These are phyloP conservation scores for Trichophyton equinum DNA, from an alignment of 2,329 filamentous ascomycete species.

Conservation along the genomic window DNA sequence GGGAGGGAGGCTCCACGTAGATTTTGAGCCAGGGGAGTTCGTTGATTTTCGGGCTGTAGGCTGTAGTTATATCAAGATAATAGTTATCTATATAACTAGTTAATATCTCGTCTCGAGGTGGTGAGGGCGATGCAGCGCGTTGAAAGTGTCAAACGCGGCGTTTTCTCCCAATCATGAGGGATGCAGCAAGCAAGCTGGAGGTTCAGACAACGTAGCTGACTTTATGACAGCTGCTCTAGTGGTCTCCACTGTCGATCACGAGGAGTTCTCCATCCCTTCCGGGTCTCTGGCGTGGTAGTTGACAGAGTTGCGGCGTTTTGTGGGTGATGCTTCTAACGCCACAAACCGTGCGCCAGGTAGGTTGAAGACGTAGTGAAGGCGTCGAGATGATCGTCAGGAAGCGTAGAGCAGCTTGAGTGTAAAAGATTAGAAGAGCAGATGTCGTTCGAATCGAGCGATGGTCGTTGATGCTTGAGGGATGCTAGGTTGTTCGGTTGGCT, in stretches of 20 bases:
- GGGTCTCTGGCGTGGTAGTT: background rate
- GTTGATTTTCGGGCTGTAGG: background rate
- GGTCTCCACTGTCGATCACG: background rate
- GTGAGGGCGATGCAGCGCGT: background rate
- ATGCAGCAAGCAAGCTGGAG: background rate
- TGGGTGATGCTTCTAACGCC: background rate
- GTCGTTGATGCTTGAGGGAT: too few relatives aligned
- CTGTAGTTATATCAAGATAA: background rate
- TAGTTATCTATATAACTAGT: background rate
- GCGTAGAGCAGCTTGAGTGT: background rate
- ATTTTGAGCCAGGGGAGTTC: background rate
- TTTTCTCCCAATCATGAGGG: background rate
- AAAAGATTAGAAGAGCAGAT: background rate
- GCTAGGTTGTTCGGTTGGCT: too few relatives aligned
- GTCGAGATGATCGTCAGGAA: background rate
- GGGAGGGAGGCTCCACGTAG: constrained; percentile 17
- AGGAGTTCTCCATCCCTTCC: background rate
- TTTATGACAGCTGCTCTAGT: background rate
- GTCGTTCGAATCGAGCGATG: background rate
- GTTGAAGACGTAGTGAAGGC: background rate
- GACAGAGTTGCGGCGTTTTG: background rate
- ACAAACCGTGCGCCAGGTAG: background rate
- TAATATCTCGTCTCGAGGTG: background rate
- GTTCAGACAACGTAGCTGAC: background rate
- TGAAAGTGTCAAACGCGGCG: background rate